These are phyloP conservation scores for Colletotrichum chrysophilum DNA, from an alignment of 2,329 filamentous ascomycete species.

Conservation along the genomic window DNA sequence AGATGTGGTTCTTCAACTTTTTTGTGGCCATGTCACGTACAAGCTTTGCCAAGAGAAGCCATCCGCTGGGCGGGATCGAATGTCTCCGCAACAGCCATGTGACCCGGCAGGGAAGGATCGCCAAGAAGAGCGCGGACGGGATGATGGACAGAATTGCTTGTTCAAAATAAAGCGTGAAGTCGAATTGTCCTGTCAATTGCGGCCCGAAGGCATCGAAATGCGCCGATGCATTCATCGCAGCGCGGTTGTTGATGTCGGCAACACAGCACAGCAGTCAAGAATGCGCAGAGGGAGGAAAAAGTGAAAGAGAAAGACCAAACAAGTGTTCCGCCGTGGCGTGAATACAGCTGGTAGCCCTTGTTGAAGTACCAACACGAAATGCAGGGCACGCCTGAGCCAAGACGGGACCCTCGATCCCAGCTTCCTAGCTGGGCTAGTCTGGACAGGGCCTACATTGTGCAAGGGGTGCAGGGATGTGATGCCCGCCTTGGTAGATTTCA, in stretches of 20 bases:
- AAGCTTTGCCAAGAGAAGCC: conserved; percentile 28
- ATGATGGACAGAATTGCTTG: conserved; percentile 22
- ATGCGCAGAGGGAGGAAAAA: neutral
- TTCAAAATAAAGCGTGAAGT: conserved; percentile 27
- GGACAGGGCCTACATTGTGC: neutral
- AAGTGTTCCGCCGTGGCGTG: neutral
- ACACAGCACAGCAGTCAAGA: neutral
- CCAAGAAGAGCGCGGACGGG: neutral
- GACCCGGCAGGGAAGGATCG: neutral
- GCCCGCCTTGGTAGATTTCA: neutral
- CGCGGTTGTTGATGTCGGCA: neutral
- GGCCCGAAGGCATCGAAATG: neutral
- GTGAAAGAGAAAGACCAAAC: neutral
- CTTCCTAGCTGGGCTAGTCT: neutral
- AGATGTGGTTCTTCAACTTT: neutral
- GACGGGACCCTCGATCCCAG: neutral
- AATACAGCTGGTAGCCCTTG: neutral
- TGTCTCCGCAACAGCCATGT: conserved; percentile 6
- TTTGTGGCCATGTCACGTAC: neutral
- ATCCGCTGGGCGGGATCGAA: neutral
- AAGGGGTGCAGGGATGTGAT: neutral
- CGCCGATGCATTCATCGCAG: neutral
- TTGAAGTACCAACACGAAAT: neutral
- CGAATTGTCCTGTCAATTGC: conserved; percentile 14
- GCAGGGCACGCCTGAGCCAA: neutral